Evolutionary conservation across 352 stramenopile species (phyloP), one percentile per base, ranked within the genome.

Genomic region (Phytophthora citrophthora): DNA sequence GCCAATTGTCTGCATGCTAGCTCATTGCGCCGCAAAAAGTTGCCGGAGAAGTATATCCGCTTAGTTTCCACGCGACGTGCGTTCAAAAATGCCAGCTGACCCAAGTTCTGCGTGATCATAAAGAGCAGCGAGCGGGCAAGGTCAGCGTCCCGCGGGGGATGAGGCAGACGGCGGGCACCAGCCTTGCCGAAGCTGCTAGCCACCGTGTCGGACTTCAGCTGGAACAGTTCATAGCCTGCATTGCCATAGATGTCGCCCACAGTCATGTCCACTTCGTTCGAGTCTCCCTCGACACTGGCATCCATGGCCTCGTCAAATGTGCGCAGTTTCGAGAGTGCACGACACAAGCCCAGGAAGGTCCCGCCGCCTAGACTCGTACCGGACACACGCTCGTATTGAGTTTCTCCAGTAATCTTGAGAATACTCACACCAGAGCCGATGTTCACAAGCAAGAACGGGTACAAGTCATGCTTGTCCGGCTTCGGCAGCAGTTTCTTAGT

Each of bases 81-180:
- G 76, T 98, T 99, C 20, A 99, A 75, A 74, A 98, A 98, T 16
- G 97, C 96, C 5, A 99, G 61, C 54, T 92, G 83, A 15, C 95
- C 96, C 63, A 99, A 94, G 76, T 99, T 99, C 61, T 99, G 98
- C 20, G 97, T 99, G 45, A 99, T 97, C 97, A 99, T 99, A 31
- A 99, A 93, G 20, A 99, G 81, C 36, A 99, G 74, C 27, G 96
- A 94, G 46, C 94, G 81, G 5, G 95, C 95, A 46, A 99, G 68
- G 75, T 99, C 97, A 58, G 98, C 91, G 70, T 98, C 90, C 41
- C 82, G 80, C 26, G 97, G 73, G 16, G 39, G 54, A 49, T 56
- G 68, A 43, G 40, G 60, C 40, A 57, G 38, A 2, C 16, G 49
- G 8, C 34, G 56, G 34, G 45, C 69, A 23, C 44, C 93, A 29